phyloP scores from a whole-genome alignment of 2,329 filamentous ascomycete genomes.

The Stagonosporopsis tanaceti region DNA sequence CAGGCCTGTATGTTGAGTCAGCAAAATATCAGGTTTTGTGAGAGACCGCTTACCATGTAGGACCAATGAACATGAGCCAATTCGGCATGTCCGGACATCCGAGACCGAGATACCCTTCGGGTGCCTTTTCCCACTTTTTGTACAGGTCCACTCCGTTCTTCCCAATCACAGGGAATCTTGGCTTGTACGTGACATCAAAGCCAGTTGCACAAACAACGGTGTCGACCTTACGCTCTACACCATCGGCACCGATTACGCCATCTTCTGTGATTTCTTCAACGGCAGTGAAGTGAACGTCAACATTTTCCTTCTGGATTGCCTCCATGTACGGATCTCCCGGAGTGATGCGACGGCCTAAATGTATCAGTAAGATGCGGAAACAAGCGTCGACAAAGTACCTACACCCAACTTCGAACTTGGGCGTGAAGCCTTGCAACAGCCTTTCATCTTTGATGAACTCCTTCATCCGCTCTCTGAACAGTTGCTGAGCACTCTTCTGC shows the following conservation, averaged over 20 bases:
- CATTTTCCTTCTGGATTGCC: conserved; percentile 59
- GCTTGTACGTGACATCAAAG: conserved; percentile 55
- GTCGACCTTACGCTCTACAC: conserved; percentile 52
- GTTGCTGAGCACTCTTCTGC: conserved; percentile 51
- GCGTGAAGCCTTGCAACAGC: conserved; percentile 58
- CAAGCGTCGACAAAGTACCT: conserved; percentile 7
- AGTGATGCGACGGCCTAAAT: conserved; percentile 52
- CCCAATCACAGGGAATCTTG: conserved; percentile 55
- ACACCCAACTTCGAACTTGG: conserved; percentile 57
- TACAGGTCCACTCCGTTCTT: conserved; percentile 51
- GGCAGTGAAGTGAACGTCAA: conserved; percentile 60
- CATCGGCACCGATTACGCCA: conserved; percentile 56
- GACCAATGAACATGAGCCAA: conserved; percentile 53
- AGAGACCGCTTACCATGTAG: conserved; percentile 32
- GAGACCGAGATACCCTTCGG: conserved; percentile 54
- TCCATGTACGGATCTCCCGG: conserved; percentile 61
- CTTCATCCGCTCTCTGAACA: conserved; percentile 56
- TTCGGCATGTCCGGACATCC: conserved; percentile 55
- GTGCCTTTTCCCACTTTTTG: conserved; percentile 51
- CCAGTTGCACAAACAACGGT: conserved; percentile 57
- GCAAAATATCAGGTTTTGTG: neutral
- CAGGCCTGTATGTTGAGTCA: conserved; percentile 43
- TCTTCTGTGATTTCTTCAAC: conserved; percentile 56
- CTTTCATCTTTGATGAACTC: conserved; percentile 62
- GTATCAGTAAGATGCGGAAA: too few relatives aligned